Evolutionary conservation across 192 early-diverging fungal genomes (phyloP), one percentile per base, ranked within the genome.

Genomic region (Podila epicladia): DNA sequence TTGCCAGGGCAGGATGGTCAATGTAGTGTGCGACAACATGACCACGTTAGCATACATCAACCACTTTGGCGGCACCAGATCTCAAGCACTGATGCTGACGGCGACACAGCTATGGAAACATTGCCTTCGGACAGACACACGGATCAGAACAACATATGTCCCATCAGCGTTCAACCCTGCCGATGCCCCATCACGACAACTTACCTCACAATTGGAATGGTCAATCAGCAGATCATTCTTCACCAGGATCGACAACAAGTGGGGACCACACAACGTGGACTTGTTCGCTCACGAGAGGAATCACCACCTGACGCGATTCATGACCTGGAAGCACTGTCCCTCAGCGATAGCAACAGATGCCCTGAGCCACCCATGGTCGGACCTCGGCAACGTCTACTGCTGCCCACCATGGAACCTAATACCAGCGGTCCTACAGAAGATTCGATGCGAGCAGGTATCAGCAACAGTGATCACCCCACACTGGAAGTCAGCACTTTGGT

Each of bases 41-140:
- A 75, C 73, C 0, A 75, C 82, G 0, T 58, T 75, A 6, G 73
- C 82, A 0, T 75, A 83, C 45, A 31, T 75, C 48, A 75, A 75
- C 73, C 53, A 71, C 31, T 75, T 73, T 22, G 82, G 73, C 8
- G 73, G 82, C 17, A 70, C 78, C 4, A 41, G 64, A 4, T 82
- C 70, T 0, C 67, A 61, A 9, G 35, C 57, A 2, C 62, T 85
- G 4, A 76, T 72, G 69, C 26, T 45, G 20, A 41, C 74, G 31
- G 71, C 74, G 15, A 28, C 64, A 31, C 49, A 59, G n/a, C 33
- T 75, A 9, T 75, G 74, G 74, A 48, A 32, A 5, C 62, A 64
- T 29, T 75, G 74, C 41, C 53, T 80, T 19, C n/a, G 9, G 15
- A 80, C 76, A 64, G 66, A 55, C 4, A 79, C 76, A 26, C 58